Evolutionary conservation across 2,329 filamentous ascomycete genomes (phyloP).

Genomic region (Arthrobotrys entomopaga): DNA sequence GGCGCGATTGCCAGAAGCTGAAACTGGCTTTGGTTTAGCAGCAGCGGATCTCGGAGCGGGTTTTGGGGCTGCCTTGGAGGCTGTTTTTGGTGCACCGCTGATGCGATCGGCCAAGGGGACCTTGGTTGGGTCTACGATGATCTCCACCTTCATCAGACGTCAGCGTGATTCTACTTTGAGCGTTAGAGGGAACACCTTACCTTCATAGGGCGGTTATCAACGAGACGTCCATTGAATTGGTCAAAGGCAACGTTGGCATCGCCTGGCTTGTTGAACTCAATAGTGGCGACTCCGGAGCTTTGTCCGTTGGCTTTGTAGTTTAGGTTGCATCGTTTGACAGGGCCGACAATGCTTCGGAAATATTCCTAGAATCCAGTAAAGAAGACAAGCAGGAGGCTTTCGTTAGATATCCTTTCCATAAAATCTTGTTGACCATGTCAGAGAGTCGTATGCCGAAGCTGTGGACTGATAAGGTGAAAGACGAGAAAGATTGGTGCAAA

Average conservation of each 20-base stretch:
- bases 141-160: slow-evolving; percentile 76
- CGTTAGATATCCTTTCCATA: slow-evolving; percentile 68
- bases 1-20: slow-evolving; percentile 58
- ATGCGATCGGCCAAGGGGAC: slow-evolving; percentile 44
- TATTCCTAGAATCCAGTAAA: slow-evolving; percentile 79
- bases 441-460: slow-evolving; percentile 27
- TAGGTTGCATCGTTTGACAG: slow-evolving; percentile 89
- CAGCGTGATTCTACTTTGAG: slow-evolving; percentile 34
- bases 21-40: slow-evolving; percentile 72
- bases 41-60: slow-evolving; percentile 72
- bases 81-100: slow-evolving; percentile 34
- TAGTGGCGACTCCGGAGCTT: slow-evolving; percentile 90
- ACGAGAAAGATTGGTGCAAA: slow-evolving; percentile 34
- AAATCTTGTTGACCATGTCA: slow-evolving; percentile 46
- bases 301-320: slow-evolving; percentile 91
- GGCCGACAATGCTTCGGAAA: slow-evolving; percentile 85
- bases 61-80: slow-evolving; percentile 60
- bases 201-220: slow-evolving; percentile 91
- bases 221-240: slow-evolving; percentile 85
- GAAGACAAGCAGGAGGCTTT: slow-evolving; percentile 64
- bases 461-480: slow-evolving; percentile 18
- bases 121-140: slow-evolving; percentile 74
- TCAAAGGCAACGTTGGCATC: slow-evolving; percentile 85
- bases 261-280: slow-evolving; percentile 82
- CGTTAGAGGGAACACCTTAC: slow-evolving; percentile 64